These are phyloP conservation scores for Mycothermus thermophilus DNA, from an alignment of 495 filamentous ascomycete species.

Conservation along the genomic window DNA sequence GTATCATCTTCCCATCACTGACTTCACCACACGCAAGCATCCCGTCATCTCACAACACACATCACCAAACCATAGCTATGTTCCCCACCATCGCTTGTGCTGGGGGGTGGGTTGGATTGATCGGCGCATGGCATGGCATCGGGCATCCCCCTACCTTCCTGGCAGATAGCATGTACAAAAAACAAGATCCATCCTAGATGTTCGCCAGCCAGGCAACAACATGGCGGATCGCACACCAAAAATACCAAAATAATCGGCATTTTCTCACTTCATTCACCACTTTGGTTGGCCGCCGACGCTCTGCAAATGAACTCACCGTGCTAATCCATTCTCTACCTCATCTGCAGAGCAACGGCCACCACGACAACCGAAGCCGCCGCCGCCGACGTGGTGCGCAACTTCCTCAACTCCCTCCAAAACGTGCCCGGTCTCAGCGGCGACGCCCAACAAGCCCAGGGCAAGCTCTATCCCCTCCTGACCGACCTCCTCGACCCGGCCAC, in stretches of 20 bases:
- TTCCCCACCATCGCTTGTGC: too few relatives aligned
- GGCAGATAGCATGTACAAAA: conserved; percentile 20
- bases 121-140: conserved; percentile 7
- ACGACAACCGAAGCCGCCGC: conserved; percentile 37
- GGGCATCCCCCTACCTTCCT: too few relatives aligned
- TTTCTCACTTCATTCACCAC: conserved; percentile 2
- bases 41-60: too few relatives aligned
- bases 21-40: too few relatives aligned
- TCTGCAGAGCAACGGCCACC: too few relatives aligned
- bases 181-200: conserved; percentile 16
- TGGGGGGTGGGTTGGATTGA: conserved; percentile 4
- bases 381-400: conserved; percentile 65
- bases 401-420: conserved; percentile 70
- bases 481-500: conserved; percentile 67
- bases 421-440: conserved; percentile 25
- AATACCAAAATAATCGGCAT: conserved; percentile 11
- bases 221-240: too few relatives aligned
- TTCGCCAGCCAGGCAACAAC: conserved; percentile 6
- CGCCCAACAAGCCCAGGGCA: conserved; percentile 37
- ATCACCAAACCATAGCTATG: too few relatives aligned
- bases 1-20: conserved; percentile 27
- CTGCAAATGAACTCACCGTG: too few relatives aligned
- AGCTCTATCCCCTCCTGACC: conserved; percentile 68
- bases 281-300: too few relatives aligned
- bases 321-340: too few relatives aligned